phyloP scores from a whole-genome alignment of 805 yeast species.

The Pichia paraexigua region DNA sequence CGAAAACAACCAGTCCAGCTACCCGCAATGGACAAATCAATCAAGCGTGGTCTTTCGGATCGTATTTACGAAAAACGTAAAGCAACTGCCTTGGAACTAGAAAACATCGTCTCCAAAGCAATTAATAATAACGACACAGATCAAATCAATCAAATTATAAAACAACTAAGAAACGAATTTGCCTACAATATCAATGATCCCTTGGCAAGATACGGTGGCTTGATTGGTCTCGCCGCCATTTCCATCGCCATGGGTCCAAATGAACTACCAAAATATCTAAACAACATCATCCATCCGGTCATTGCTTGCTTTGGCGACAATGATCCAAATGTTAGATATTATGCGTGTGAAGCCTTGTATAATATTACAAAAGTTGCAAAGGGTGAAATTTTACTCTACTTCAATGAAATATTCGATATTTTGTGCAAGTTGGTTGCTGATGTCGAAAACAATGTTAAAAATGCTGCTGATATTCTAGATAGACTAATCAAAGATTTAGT shows the following conservation, averaged over 20 bases:
- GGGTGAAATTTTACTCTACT: conserved; percentile 84
- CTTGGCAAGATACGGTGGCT: conserved; percentile 87
- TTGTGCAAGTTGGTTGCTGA: conserved; percentile 86
- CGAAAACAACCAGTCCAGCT: too few relatives aligned
- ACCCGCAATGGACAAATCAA: conserved; percentile 41
- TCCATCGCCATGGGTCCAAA: conserved; percentile 85
- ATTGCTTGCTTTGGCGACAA: conserved; percentile 94
- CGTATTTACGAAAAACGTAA: conserved; percentile 72
- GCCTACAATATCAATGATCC: conserved; percentile 82
- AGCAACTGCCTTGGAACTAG: conserved; percentile 70
- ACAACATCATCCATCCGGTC: conserved; percentile 85
- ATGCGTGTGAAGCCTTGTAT: conserved; percentile 92
- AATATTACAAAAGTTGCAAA: conserved; percentile 95
- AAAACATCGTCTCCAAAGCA: conserved; percentile 65
- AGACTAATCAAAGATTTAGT: conserved; percentile 89
- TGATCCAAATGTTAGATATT: conserved; percentile 93
- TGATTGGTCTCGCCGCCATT: conserved; percentile 92
- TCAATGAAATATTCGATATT: conserved; percentile 92
- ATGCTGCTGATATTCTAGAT: conserved; percentile 91
- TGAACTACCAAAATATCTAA: conserved; percentile 76
- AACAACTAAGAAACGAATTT: conserved; percentile 66
- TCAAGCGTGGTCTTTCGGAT: conserved; percentile 62
- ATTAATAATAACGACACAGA: conserved; percentile 47
- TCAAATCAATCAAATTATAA: conserved; percentile 54
- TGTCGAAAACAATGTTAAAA: conserved; percentile 82